Conservation (phyloP, 1,284 basidiomycete species). For the Trametes versicolor region DNA sequence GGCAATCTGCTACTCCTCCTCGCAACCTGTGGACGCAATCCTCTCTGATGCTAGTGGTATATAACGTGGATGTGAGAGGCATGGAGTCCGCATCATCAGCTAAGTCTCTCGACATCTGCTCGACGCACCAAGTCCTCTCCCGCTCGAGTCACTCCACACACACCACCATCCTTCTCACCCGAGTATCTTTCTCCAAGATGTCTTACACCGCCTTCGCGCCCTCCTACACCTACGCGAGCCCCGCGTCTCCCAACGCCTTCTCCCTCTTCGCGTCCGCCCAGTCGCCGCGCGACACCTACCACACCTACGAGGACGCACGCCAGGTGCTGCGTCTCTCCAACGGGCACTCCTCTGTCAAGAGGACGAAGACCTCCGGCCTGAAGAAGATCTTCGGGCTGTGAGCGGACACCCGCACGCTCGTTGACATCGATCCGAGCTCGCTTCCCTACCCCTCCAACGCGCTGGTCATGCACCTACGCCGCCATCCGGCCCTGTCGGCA, state of each 20-base stretch:
- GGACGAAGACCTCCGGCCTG: constrained; percentile 35
- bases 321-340: constrained; percentile 31
- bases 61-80: background rate
- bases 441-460: background rate
- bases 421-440: constrained; percentile 7
- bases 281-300: constrained; percentile 41
- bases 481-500: background rate
- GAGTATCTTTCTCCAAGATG: constrained; percentile 24
- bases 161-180: background rate
- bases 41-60: constrained; percentile 2
- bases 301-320: constrained; percentile 40
- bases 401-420: background rate
- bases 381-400: constrained; percentile 38
- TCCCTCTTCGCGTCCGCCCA: constrained; percentile 37
- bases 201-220: constrained; percentile 29
- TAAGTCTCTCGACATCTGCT: constrained; percentile 10
- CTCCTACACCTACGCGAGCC: constrained; percentile 29
- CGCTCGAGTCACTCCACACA: constrained; percentile 6
- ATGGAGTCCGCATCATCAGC: constrained; percentile 16
- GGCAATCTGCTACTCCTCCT: constrained; percentile 16
- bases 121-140: background rate
- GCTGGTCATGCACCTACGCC: background rate
- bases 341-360: constrained; percentile 21
- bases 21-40: constrained; percentile 23
- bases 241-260: constrained; percentile 39